Conservation (phyloP, 2,329 filamentous ascomycete genomes). For the Pezicula radicicola region DNA sequence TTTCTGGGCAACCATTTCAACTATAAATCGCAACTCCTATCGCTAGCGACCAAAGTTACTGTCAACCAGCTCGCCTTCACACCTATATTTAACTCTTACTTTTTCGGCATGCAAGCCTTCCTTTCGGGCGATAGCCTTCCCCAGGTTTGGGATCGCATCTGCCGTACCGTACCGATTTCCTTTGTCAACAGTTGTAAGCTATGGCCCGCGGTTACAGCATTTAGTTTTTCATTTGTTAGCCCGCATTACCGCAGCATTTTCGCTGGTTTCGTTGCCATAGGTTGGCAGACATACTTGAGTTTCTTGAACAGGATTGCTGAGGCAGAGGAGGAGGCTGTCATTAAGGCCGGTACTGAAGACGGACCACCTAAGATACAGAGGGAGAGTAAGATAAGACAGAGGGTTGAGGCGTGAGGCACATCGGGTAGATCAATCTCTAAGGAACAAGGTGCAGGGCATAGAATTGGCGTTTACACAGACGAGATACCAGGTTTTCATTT, state of each 20-base stretch:
- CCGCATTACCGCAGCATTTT: constrained; percentile 80
- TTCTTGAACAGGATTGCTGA: constrained; percentile 75
- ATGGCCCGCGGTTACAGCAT: constrained; percentile 84
- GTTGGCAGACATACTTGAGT: constrained; percentile 90
- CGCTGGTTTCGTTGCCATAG: constrained; percentile 74
- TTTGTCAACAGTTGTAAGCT: constrained; percentile 79
- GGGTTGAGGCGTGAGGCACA: too few relatives aligned
- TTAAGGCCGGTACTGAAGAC: background rate
- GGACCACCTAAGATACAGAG: too few relatives aligned
- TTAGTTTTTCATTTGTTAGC: constrained; percentile 81
- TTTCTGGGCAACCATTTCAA: constrained; percentile 83
- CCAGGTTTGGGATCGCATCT: constrained; percentile 68
- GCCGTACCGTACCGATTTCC: constrained; percentile 72
- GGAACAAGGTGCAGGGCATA: too few relatives aligned
- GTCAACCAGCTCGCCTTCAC: constrained; percentile 82
- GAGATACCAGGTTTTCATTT: too few relatives aligned
- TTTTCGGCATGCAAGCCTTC: constrained; percentile 76
- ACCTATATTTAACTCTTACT: constrained; percentile 78
- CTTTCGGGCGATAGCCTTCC: constrained; percentile 62
- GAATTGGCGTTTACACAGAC: too few relatives aligned
- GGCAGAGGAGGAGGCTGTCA: constrained; percentile 39
- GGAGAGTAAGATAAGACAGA: too few relatives aligned
- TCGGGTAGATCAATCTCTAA: too few relatives aligned
- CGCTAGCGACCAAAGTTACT: constrained; percentile 71
- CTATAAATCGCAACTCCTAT: constrained; percentile 68